A percentile compares a stretch with the other conserved stretches of the same genome.
phyloP scores from a whole-genome alignment of 139 green algal species.

The Zygnema circumcarinatum region DNA sequence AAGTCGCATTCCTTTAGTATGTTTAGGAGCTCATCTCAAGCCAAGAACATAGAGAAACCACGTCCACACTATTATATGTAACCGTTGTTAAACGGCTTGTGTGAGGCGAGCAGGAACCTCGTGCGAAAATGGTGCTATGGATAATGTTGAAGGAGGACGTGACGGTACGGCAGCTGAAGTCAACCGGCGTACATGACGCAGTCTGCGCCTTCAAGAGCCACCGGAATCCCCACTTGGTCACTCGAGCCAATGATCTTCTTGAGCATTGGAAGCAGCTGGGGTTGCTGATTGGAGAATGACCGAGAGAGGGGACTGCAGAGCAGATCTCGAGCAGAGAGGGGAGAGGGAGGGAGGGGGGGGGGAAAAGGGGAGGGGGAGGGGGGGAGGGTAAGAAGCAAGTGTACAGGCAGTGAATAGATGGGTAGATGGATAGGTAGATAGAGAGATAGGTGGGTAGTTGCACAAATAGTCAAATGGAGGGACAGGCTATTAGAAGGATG shows the following conservation, averaged over 20 bases:
- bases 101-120: neutral
- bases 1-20: no score
- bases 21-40: no score
- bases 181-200: neutral
- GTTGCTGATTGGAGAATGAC: conserved; percentile 5
- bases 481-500: no score
- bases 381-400: neutral
- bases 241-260: neutral
- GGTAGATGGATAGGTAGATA: no score
- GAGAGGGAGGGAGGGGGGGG: neutral
- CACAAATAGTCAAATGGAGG: no score
- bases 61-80: no score
- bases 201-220: neutral
- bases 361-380: no score
- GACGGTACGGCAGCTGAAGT: neutral
- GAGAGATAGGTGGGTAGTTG: no score
- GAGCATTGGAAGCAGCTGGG: neutral
- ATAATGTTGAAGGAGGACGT: neutral
- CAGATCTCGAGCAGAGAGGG: neutral
- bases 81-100: no score
- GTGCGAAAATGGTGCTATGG: neutral
- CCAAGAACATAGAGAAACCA: no score
- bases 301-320: neutral
- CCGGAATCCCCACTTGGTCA: neutral
- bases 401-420: no score